Evolutionary conservation across 83 land plant species (phyloP).

Genomic region (Diphasiastrum complanatum): DNA sequence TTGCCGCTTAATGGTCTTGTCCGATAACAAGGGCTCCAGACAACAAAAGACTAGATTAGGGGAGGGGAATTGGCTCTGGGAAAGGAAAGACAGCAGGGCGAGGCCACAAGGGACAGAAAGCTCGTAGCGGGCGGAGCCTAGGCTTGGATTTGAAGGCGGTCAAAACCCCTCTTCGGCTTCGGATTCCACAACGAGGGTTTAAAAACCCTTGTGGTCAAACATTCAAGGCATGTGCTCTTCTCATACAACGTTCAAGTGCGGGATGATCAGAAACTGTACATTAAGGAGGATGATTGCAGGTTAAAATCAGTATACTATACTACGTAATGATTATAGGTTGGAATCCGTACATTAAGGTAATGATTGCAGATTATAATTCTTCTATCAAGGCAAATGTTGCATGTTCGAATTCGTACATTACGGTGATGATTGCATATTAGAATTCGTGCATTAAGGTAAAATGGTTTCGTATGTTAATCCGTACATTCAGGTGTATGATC

Average conservation of each 20-base stretch:
- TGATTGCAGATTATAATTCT: too few species aligned
- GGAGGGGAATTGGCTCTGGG: conserved; percentile 94
- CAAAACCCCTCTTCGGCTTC: conserved; percentile 78
- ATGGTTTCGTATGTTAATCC: neutral
- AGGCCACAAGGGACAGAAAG: conserved; percentile 94
- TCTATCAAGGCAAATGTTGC: too few species aligned
- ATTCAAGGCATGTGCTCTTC: conserved; percentile 43
- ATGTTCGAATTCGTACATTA: too few species aligned
- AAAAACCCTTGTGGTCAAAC: conserved; percentile 59
- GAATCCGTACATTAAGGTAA: too few species aligned
- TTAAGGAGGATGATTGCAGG: too few species aligned
- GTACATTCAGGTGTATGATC: neutral
- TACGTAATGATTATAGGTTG: too few species aligned
- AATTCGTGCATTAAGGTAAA: too few species aligned
- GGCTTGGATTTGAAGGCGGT: conserved; percentile 85
- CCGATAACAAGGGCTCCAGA: conserved; percentile 55
- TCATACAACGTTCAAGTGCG: conserved; percentile 4
- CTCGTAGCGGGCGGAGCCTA: conserved; percentile 51
- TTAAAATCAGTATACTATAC: too few species aligned
- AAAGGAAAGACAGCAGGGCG: conserved; percentile 93
- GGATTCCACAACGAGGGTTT: conserved; percentile 74
- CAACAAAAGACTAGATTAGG: conserved; percentile 76
- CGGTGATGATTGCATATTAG: too few species aligned
- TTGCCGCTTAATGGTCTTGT: conserved; percentile 59
- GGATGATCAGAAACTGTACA: neutral